Evolutionary conservation across 257 asterid genomes (phyloP), one percentile per base, ranked within the genome.

Genomic region (Galeopsis tetrahit): DNA sequence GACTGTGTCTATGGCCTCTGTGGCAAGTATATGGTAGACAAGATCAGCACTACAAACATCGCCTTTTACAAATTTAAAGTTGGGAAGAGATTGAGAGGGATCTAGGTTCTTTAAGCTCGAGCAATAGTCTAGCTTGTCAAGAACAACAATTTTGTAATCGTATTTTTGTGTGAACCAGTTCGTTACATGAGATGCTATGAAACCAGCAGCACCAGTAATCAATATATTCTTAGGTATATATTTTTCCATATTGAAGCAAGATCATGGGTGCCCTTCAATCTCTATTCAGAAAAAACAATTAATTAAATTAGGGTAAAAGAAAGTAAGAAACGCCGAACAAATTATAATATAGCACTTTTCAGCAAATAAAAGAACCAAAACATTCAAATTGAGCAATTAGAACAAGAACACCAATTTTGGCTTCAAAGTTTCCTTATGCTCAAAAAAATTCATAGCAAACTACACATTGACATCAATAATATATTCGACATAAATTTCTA

Each of bases 201-300:
- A 83, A 34, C 87, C 87, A 68, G 83, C 87, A 70, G 79, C 87
- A 11, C 85, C 87, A n/a, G 84, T 84, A 40, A 81, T 81, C 73
- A 84, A 56, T 63, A 84, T 81, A 62, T 84, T 81, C 74, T 81
- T 71, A 10, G 88, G 86, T 57, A 17, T 70, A 70, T 78, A 75
- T 14, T 53, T 78, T 46, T 65, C 82, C 85, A 84, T 84, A 21
- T 72, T 35, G 72, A 63, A 68, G 66, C 61, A 60, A 67, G 67
- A 71, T 32, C 59, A 49, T 57, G 59, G 59, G 69, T 71, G 40
- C 57, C 79, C 64, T 63, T 66, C 80, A 77, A 74, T 74, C 61
- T 43, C 77, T 14, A 7, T 65, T 43, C 14, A 31, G 8, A 58
- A 32, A 43, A 10, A 10, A 9, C 48, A 38, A 34, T 52, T 7